phyloP scores from a whole-genome alignment of 208 protist species.

The Leishmania mexicana region DNA sequence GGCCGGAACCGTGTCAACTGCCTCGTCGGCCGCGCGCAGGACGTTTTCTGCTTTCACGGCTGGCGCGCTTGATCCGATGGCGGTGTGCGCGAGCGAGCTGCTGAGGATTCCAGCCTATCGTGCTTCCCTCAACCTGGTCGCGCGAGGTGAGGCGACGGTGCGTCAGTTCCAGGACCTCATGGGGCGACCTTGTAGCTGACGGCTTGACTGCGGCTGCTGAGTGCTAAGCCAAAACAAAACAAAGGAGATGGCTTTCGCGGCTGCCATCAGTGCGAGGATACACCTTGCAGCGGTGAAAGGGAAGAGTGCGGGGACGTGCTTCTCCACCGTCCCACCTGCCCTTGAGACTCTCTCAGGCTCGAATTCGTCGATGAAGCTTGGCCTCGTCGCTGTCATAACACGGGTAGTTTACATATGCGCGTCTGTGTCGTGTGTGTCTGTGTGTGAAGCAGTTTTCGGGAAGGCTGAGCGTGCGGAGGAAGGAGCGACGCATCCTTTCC shows the following conservation, averaged over 20 bases:
- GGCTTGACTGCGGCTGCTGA: neutral
- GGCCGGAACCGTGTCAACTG: neutral
- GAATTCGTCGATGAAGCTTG: neutral
- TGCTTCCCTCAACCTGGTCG: constrained; percentile 6
- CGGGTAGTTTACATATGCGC: neutral
- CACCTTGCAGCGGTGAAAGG: neutral
- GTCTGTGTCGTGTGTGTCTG: neutral
- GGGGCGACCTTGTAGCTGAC: constrained; percentile 3
- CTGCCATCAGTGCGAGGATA: neutral
- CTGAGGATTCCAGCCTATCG: constrained; percentile 28
- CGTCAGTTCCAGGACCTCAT: constrained; percentile 6
- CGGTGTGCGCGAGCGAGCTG: constrained; percentile 47
- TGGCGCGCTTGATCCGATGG: constrained; percentile 70
- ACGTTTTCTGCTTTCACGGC: constrained; percentile 51
- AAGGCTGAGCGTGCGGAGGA: neutral
- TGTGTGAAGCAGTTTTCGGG: neutral
- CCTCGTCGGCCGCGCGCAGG: neutral
- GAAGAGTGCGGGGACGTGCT: neutral
- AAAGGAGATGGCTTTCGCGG: neutral
- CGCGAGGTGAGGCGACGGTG: constrained; percentile 17
- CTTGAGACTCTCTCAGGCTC: neutral
- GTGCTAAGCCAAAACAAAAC: neutral
- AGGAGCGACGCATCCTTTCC: neutral
- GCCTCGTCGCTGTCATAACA: neutral
- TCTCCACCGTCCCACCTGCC: neutral